These are phyloP conservation scores for Mortierella sp. DNA, from an alignment of 371 early-diverging fungal genomes.

Conservation along the genomic window DNA sequence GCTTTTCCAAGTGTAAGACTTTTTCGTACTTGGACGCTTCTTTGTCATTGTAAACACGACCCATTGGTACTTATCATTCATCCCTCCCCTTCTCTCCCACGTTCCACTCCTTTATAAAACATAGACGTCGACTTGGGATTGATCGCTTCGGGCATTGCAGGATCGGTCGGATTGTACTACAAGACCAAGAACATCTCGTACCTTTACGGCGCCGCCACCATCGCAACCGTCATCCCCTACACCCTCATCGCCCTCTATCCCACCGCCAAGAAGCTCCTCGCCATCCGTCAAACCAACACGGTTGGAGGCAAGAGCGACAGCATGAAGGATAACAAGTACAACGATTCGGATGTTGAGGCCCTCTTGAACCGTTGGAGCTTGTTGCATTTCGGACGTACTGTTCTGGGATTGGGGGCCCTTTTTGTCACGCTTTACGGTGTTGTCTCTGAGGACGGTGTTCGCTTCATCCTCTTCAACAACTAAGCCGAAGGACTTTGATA, in stretches of 20 bases:
- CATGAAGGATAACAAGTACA: constrained; percentile 43
- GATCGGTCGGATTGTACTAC: constrained; percentile 36
- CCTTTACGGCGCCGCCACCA: constrained; percentile 35
- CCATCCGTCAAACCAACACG: constrained; percentile 42
- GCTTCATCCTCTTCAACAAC: constrained; percentile 42
- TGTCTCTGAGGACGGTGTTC: constrained; percentile 30
- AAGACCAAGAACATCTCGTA: constrained; percentile 48
- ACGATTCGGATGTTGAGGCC: constrained; percentile 28
- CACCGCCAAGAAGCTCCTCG: constrained; percentile 43
- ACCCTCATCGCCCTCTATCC: constrained; percentile 20
- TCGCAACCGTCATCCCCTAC: constrained; percentile 34
- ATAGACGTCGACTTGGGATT: constrained; percentile 29
- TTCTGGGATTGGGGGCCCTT: constrained; percentile 32
- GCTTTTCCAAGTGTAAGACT: constrained; percentile 26
- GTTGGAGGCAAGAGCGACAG: constrained; percentile 38
- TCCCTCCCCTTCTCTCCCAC: not conserved
- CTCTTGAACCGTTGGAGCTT: constrained; percentile 39
- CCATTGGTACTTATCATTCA: too few relatives aligned
- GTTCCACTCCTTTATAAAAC: not conserved
- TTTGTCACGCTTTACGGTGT: constrained; percentile 30
- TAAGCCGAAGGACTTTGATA: not conserved
- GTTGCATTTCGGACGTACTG: constrained; percentile 30
- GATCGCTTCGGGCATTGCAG: constrained; percentile 15
- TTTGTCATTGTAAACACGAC: not conserved
- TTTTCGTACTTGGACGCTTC: not conserved